Base-by-base conservation (phyloP, 495 filamentous ascomycete species). In the Xylaria scruposa region DNA sequence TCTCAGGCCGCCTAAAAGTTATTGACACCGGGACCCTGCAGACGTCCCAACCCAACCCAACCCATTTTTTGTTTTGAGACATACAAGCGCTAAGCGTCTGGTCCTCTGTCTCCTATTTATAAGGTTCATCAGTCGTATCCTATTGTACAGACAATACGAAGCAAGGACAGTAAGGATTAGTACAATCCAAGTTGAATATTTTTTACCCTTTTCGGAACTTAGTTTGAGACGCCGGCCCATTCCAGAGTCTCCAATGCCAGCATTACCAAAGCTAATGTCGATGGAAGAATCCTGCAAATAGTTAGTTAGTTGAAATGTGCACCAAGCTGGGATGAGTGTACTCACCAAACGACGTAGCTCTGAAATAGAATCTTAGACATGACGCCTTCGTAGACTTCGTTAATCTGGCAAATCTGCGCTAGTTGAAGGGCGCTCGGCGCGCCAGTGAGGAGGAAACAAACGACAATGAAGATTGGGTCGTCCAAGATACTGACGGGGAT, bases 321-420 rank as follows among this genome's bases (percentile, higher is more conserved):
- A n/a, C 9, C 21, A 46, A 31, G 15, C 13, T 62, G 63, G 24
- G 67, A 65, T 19, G 0, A 69, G 21, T 70, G 49, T 44, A 86
- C 90, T 82, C 87, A 94, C 92, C 94, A 97, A 71, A 97, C 90
- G 65, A 99, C 96, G 76, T 99, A 99, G 83, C 95, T 97, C 86
- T 97, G 95, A 87, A 98, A 97, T 24, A 98, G 82, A 58, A 99
- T 85, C 78, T 90, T 94, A 33, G 93, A 92, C 94, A 99, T 98
- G 44, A 94, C 93, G 33, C 90, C 88, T 82, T 98, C 93, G 79
- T 93, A 99, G 15, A 98, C 97, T 70, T 91, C 92, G 80, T 99
- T 99, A 81, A 98, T 93, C 85, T 98, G 97, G 83, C 96, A 99
- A 71, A 99, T 99, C 83, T 99, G 96, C 8, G 97, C 94, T 75